These are phyloP conservation scores for Phanerochaete sordida DNA, from an alignment of 768 basidiomycete genomes.

Conservation along the genomic window DNA sequence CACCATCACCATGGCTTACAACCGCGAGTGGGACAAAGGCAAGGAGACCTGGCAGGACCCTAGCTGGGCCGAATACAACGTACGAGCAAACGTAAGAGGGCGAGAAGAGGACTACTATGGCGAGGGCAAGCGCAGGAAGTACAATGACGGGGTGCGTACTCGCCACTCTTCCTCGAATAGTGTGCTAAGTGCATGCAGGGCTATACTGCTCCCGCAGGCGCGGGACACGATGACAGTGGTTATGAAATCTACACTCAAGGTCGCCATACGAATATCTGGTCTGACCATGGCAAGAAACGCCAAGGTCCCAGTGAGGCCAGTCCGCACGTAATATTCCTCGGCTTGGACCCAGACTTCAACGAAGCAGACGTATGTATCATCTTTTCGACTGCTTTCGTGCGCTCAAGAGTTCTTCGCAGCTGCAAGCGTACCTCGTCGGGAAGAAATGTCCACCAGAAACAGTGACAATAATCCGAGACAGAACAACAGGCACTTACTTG, in stretches of 20 bases:
- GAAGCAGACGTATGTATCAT: conserved; percentile 83
- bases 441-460: conserved; percentile 77
- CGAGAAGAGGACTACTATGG: conserved; percentile 68
- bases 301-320: conserved; percentile 82
- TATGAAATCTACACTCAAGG: conserved; percentile 31
- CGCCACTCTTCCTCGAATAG: not conserved
- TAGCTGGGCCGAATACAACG: conserved; percentile 13
- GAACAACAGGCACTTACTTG: conserved; percentile 94
- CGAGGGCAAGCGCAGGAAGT: conserved; percentile 78
- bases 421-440: conserved; percentile 72
- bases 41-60: conserved; percentile 40
- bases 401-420: conserved; percentile 43
- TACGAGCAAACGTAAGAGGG: conserved; percentile 38
- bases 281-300: conserved; percentile 59
- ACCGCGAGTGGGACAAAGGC: conserved; percentile 86
- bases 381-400: conserved; percentile 20
- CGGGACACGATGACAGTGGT: conserved; percentile 42
- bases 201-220: conserved; percentile 45
- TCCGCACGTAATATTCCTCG: conserved; percentile 93
- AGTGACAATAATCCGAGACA: conserved; percentile 94
- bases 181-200: conserved; percentile 32
- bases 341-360: conserved; percentile 86
- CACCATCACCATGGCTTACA: conserved; percentile 51
- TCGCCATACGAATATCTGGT: conserved; percentile 18
- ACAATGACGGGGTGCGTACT: conserved; percentile 63